These are phyloP conservation scores for Pouteria glomerata DNA, from an alignment of 148 eudicot genomes.

Conservation along the genomic window DNA sequence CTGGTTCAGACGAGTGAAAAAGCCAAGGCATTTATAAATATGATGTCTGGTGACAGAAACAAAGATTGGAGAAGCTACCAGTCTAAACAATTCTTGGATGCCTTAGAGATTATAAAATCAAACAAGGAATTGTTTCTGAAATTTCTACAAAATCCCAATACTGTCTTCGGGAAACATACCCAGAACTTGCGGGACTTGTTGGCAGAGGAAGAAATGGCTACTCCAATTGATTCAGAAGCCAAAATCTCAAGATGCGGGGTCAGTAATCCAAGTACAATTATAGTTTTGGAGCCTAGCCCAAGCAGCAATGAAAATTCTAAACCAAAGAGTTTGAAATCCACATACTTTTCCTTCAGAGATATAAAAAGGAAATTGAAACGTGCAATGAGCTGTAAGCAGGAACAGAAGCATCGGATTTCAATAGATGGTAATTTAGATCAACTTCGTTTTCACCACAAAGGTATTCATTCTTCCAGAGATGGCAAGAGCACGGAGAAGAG, in stretches of 20 bases:
- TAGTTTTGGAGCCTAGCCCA: conserved; percentile 11
- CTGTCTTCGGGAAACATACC: conserved; percentile 38
- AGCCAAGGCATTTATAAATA: conserved; percentile 16
- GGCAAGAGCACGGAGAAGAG: neutral
- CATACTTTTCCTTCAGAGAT: conserved; percentile 19
- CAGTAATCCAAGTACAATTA: conserved; percentile 16
- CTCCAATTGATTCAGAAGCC: conserved; percentile 1
- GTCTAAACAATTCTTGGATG: conserved; percentile 39
- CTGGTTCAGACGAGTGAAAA: conserved; percentile 15
- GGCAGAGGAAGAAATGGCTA: conserved; percentile 17
- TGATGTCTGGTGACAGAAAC: conserved; percentile 16
- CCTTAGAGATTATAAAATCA: conserved; percentile 47
- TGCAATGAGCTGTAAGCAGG: conserved; percentile 2
- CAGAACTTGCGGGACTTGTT: conserved; percentile 33
- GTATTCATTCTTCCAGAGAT: neutral
- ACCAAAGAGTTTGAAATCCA: conserved; percentile 1
- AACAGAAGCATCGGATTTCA: conserved; percentile 10
- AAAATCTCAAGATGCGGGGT: neutral
- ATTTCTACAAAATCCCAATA: conserved; percentile 48
- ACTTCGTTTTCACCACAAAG: neutral
- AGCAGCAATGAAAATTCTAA: conserved; percentile 1
- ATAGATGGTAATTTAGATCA: neutral
- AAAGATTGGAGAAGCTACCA: conserved; percentile 29
- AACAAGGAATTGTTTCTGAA: conserved; percentile 47
- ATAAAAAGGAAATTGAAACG: conserved; percentile 22